Evolutionary conservation across 768 basidiomycete genomes (phyloP), one percentile per base, ranked within the genome.

Genomic region (Ramaria sp.): DNA sequence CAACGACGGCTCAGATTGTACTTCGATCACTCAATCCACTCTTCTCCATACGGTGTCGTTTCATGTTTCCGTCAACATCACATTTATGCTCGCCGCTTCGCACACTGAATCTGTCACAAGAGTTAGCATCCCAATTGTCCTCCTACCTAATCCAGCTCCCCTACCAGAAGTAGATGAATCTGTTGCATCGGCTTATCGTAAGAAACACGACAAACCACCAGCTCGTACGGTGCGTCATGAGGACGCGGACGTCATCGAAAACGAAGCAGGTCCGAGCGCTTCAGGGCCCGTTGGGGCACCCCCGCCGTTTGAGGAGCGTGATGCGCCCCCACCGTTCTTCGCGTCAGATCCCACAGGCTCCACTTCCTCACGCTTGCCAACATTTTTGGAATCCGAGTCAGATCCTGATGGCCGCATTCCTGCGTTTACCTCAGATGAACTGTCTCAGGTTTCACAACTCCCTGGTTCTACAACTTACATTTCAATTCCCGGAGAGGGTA

Each of bases 191-290:
- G 86, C 85, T 6, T 92, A 92, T 66, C 81, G 79, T 61, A 92
- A 92, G 73, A 92, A 92, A 65, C 88, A 91, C 60, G 89, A 92
- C 61, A 76, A 78, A 2, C 89, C 89, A 6, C 89, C 89, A 1
- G 65, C 74, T 3, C 78, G 72, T 62, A 92, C 89, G 0, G 75
- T 81, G 36, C 72, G 89, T 50, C 69, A 76, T 36, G 86, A 88
- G 53, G 89, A 90, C 49, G 56, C 58, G 15, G 87, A 88, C 34
- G 61, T 69, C 32, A 78, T 81, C 15, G 79, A 78, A 61, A 79
- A 79, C 57, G 79, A 81, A 64, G 84, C 87, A 2, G 88, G 88
- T 10, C 88, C 88, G 18, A 89, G 87, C 59, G 79, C 77, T 61
- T 39, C 16, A 9, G 65, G 76, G n/a, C 70, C 76, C 24, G 71